Base-by-base conservation (phyloP, 768 basidiomycete species). In the Saitozyma sp. region DNA sequence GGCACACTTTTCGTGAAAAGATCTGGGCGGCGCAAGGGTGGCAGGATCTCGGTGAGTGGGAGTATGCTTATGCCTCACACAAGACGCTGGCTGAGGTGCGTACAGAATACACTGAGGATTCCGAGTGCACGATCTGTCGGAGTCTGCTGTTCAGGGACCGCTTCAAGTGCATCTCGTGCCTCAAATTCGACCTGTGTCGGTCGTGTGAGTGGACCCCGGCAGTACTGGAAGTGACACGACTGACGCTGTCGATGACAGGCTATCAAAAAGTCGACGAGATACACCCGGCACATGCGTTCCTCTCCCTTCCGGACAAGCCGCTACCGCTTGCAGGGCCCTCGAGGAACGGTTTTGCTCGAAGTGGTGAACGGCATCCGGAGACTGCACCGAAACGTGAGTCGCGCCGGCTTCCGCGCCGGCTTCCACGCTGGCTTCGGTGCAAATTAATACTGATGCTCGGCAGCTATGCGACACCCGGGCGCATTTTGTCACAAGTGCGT, bases 401-500 rank as follows among this genome's bases (percentile, higher is more conserved):
- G 29, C 5, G 29, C 29, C 5, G 29, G 5, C 29, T 29, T 29
- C 5, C n/a, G n/a, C n/a, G n/a, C n/a, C n/a, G n/a, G n/a, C n/a
- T n/a, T n/a, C n/a, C n/a, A n/a, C n/a, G n/a, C 29, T 29, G 29
- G 5, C 29, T 29, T 29, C 5, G 5, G 29, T 29, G 9, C 7
- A 1, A 50, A 1, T 45, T 14, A 14, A 14, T 16, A 9, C 38
- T 16, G 43, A 43, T 51, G 50, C 50, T 54, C 9, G 16, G n/a
- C 8, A 54, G 52, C 60, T 7, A 45, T 66, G 4, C 66, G 70
- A 10, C 92, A 94, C 72, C 86, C 85, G 1, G 91, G 87, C 10
- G 89, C 91, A 19, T 89, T 87, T 75, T 96, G 92, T 74, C 84
- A 88, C 65, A 90, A 94, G 91, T 93, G 80, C 72, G 90, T 83